A percentile compares a stretch with the other conserved stretches of the same genome.
phyloP scores from a whole-genome alignment of 23 red algal species.

The Gracilariopsis chorda region DNA sequence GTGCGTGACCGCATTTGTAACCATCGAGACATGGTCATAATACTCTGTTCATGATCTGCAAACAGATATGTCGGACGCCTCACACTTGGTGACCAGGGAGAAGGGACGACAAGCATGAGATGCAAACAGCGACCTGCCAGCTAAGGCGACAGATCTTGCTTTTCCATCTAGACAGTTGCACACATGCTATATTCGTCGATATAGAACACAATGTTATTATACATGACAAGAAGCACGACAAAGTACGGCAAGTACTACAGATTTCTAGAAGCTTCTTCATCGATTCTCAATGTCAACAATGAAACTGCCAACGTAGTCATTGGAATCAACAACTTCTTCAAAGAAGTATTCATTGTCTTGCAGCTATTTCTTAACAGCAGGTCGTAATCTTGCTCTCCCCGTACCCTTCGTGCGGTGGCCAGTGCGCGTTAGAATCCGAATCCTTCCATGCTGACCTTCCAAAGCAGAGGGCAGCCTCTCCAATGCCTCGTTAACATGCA shows the following conservation, averaged over 20 bases:
- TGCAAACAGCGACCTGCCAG: neutral
- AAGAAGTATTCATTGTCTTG: constrained; percentile 64
- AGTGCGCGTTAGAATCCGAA: constrained; percentile 61
- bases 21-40: no score
- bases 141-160: neutral
- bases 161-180: neutral
- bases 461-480: constrained; percentile 62
- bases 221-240: neutral
- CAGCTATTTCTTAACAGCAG: constrained; percentile 62
- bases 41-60: no score
- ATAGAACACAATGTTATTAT: neutral
- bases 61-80: neutral
- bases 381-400: constrained; percentile 58
- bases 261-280: constrained; percentile 1
- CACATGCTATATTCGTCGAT: neutral
- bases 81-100: neutral
- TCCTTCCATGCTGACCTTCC: neutral
- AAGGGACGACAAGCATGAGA: neutral
- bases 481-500: constrained; percentile 71
- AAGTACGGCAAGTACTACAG: neutral
- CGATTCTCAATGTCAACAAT: constrained; percentile 40
- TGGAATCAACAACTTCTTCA: constrained; percentile 76
- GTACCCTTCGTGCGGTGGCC: constrained; percentile 66
- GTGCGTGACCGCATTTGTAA: no score
- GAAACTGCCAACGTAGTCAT: constrained; percentile 70